Conservation (phyloP, 805 yeast species). For the Nematodospora valgi region DNA sequence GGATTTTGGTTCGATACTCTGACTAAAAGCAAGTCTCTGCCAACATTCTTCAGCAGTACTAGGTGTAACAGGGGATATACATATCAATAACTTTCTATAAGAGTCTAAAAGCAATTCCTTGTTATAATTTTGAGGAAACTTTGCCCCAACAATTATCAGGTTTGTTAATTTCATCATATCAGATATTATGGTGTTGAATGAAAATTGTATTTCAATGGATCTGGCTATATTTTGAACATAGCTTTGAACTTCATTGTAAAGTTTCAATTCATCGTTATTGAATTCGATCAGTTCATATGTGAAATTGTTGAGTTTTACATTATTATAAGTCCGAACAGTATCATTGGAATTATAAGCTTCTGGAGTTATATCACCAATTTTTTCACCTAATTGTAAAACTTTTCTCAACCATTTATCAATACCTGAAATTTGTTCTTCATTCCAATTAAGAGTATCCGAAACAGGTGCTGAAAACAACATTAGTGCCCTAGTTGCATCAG, state of each 20-base stretch:
- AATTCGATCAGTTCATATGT: constrained; percentile 18
- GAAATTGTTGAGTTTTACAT: constrained; percentile 18
- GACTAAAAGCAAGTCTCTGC: constrained; percentile 34
- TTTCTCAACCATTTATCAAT: constrained; percentile 80
- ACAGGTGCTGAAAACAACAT: constrained; percentile 90
- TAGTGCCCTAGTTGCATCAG: constrained; percentile 94
- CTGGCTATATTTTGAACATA: constrained; percentile 49
- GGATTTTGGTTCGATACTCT: constrained; percentile 38
- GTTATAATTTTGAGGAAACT: constrained; percentile 29
- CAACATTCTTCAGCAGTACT: constrained; percentile 79
- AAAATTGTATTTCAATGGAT: constrained; percentile 55
- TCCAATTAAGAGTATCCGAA: constrained; percentile 81
- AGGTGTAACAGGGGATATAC: constrained; percentile 81
- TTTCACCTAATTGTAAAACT: constrained; percentile 36
- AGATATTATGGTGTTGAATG: constrained; percentile 82
- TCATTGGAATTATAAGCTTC: neutral
- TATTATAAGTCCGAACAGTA: constrained; percentile 1
- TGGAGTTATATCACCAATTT: constrained; percentile 12
- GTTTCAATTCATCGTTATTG: constrained; percentile 45
- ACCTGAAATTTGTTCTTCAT: constrained; percentile 82
- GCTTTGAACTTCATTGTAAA: constrained; percentile 57
- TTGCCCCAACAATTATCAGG: constrained; percentile 37
- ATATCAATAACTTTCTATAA: constrained; percentile 52
- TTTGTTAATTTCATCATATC: constrained; percentile 79
- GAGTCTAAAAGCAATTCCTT: constrained; percentile 44